Conservation (phyloP, 768 basidiomycete species). For the Tricholoma matsutake region DNA sequence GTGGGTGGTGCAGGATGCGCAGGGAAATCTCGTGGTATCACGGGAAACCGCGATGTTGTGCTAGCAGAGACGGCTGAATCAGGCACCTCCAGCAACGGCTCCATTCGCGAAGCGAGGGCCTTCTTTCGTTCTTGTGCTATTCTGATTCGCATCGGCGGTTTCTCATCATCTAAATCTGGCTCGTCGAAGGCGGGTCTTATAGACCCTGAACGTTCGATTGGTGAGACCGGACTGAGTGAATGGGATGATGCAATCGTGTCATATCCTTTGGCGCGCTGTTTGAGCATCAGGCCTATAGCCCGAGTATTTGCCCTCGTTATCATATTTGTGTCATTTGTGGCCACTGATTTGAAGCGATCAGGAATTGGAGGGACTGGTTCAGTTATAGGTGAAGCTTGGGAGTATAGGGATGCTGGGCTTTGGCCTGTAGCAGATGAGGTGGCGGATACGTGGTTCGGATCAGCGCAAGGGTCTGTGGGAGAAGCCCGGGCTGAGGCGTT, state of each 20-base stretch:
- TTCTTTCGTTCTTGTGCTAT: neutral
- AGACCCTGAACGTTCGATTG: slow-evolving; percentile 14
- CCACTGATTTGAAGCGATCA: neutral
- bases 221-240: slow-evolving; percentile 3
- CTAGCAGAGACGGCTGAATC: neutral
- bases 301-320: slow-evolving; percentile 3
- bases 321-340: neutral
- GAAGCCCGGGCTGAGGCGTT: too few relatives aligned
- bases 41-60: neutral
- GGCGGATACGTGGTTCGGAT: neutral
- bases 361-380: neutral
- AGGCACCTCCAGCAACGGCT: neutral
- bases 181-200: slow-evolving; percentile 1
- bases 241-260: slow-evolving; percentile 7
- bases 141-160: neutral
- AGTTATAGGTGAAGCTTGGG: slow-evolving; percentile 7
- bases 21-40: neutral
- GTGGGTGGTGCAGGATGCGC: neutral
- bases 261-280: slow-evolving; percentile 10
- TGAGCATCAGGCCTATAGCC: slow-evolving; percentile 10
- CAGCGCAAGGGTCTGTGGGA: neutral
- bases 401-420: slow-evolving; percentile 13
- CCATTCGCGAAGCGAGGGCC: neutral
- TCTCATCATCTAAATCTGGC: neutral
- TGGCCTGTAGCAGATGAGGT: slow-evolving; percentile 3